Conservation (phyloP, 2,329 filamentous ascomycete genomes). For the Pseudomassariella vexata region DNA sequence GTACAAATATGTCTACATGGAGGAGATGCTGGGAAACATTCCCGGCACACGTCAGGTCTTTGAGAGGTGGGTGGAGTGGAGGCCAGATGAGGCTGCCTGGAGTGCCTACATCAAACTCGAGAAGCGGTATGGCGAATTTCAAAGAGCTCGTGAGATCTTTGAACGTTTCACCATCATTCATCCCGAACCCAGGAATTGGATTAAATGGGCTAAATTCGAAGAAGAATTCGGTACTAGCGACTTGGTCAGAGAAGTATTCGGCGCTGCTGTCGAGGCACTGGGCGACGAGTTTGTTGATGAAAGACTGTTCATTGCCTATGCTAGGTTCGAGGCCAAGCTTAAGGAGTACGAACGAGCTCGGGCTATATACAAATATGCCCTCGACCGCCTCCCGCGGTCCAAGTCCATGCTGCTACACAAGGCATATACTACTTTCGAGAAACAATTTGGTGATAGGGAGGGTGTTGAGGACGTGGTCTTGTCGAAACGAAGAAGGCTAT, state of each 20-base stretch:
- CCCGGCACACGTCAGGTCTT: slow-evolving; percentile 90
- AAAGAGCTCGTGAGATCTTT: slow-evolving; percentile 85
- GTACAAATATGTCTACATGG: slow-evolving; percentile 99
- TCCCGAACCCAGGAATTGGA: slow-evolving; percentile 93
- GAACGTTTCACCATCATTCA: slow-evolving; percentile 87
- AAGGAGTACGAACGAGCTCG: slow-evolving; percentile 92
- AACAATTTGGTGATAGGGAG: slow-evolving; percentile 90
- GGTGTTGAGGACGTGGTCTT: slow-evolving; percentile 93
- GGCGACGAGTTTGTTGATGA: slow-evolving; percentile 97
- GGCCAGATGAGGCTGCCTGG: slow-evolving; percentile 94
- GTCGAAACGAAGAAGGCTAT: slow-evolving; percentile 87
- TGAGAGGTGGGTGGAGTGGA: slow-evolving; percentile 98
- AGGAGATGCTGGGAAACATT: slow-evolving; percentile 94
- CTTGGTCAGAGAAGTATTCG: slow-evolving; percentile 86
- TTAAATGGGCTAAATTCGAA: slow-evolving; percentile 97
- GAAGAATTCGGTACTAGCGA: slow-evolving; percentile 93
- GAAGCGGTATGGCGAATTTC: slow-evolving; percentile 89
- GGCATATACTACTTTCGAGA: slow-evolving; percentile 95
- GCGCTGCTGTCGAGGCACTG: slow-evolving; percentile 78
- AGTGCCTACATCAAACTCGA: slow-evolving; percentile 94
- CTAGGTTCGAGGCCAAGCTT: slow-evolving; percentile 88
- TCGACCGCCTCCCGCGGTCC: slow-evolving; percentile 85
- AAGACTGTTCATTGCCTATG: slow-evolving; percentile 90
- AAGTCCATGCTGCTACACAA: slow-evolving; percentile 83
- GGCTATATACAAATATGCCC: slow-evolving; percentile 93